Percentiles rank a stretch among this genome's conserved stretches.
These are phyloP conservation scores for Microbotryomycetes sp. DNA, from an alignment of 1,284 basidiomycete genomes.

Conservation along the genomic window DNA sequence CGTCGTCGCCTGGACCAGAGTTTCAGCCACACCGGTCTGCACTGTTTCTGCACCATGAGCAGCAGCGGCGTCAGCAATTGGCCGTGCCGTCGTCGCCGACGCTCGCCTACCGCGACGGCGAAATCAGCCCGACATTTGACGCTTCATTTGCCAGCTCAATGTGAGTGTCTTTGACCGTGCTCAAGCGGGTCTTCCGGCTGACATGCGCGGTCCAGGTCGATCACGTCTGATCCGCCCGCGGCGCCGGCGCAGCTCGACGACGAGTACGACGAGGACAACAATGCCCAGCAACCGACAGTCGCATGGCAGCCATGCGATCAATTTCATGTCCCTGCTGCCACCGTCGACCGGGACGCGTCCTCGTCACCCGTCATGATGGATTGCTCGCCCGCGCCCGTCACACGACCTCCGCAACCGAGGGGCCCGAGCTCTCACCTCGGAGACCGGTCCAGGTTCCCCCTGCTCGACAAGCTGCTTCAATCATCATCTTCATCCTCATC, in stretches of 20 bases:
- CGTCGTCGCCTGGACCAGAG: constrained; percentile 5
- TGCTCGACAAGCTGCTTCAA: not conserved
- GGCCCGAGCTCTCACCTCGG: not conserved
- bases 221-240: constrained; percentile 17
- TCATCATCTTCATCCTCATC: not conserved
- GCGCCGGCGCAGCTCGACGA: constrained; percentile 8
- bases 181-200: not conserved
- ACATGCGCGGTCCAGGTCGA: constrained; percentile 18
- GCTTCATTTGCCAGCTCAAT: constrained; percentile 31
- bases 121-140: constrained; percentile 28
- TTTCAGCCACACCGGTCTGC: not conserved
- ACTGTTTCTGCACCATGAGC: not conserved
- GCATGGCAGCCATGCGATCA: not conserved
- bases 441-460: not conserved
- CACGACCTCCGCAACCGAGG: not conserved
- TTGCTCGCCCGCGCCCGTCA: constrained; percentile 18
- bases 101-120: constrained; percentile 19
- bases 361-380: constrained; percentile 23
- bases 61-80: not conserved
- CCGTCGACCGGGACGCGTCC: not conserved
- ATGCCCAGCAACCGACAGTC: not conserved
- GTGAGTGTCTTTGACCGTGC: constrained; percentile 2
- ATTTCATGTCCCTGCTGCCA: not conserved
- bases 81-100: constrained; percentile 22
- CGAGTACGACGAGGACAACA: no score